A percentile compares a stretch with the other conserved stretches of the same genome.
phyloP scores from a whole-genome alignment of 208 protist genomes.

The Acanthamoeba polyphaga region DNA sequence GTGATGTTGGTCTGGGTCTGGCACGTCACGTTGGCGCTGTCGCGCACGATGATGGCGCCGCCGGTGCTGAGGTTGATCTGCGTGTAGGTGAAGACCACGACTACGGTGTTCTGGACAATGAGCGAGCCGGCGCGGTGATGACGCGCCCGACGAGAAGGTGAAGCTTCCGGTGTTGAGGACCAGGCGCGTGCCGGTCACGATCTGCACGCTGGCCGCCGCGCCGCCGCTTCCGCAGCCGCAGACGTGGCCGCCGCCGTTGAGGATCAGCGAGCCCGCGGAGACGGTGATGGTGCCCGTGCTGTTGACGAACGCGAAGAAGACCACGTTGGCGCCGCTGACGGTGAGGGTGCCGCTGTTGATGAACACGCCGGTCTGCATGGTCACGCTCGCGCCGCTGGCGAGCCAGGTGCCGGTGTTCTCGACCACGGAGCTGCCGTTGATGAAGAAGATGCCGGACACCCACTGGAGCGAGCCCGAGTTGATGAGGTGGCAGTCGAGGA shows the following conservation, averaged over 20 bases:
- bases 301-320: background rate
- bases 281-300: background rate
- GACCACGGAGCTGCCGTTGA: constrained; percentile 39
- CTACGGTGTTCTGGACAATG: background rate
- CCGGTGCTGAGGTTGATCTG: background rate
- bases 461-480: constrained; percentile 44
- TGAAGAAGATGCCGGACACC: constrained; percentile 16
- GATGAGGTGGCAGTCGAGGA: constrained; percentile 48
- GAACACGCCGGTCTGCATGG: constrained; percentile 54
- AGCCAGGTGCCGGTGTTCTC: constrained; percentile 35
- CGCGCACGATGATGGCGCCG: constrained; percentile 21
- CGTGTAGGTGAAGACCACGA: constrained; percentile 11
- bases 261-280: constrained; percentile 31
- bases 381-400: background rate
- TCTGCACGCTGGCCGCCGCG: background rate
- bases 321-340: background rate
- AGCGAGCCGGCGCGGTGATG: constrained; percentile 26
- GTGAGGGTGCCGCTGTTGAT: constrained; percentile 46
- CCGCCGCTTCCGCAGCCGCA: constrained; percentile 35
- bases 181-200: background rate
- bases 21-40: constrained; percentile 53
- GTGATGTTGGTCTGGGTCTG: constrained; percentile 33
- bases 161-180: constrained; percentile 34
- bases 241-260: background rate
- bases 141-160: background rate